Conservation (phyloP, 441 rosid genomes). For the Brassica balearica region DNA sequence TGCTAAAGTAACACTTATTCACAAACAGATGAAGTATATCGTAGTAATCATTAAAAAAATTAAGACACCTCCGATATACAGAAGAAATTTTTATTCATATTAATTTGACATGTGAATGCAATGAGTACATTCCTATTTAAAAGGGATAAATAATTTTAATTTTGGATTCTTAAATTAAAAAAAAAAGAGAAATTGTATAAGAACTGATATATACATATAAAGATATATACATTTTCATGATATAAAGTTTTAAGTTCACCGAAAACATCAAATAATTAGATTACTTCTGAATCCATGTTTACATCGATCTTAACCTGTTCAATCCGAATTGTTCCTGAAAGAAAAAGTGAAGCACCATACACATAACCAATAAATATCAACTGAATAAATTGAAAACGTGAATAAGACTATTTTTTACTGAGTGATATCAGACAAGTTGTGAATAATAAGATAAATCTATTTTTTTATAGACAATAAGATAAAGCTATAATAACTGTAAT, state of each 20-base stretch:
- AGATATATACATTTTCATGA: conserved; percentile 12
- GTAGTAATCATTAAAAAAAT: no score
- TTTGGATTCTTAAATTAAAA: no score
- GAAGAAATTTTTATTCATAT: no score
- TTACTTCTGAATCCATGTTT: not conserved
- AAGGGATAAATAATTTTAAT: no score
- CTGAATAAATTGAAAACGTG: not conserved
- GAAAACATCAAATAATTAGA: not conserved
- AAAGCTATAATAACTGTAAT: conserved; percentile 1
- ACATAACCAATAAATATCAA: conserved; percentile 15
- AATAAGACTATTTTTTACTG: not conserved
- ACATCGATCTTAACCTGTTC: conserved; percentile 40
- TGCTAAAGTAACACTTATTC: no score
- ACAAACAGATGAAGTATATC: no score
- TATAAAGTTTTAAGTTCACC: no score
- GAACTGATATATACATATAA: conserved; percentile 2
- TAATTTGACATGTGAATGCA: no score
- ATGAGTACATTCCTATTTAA: no score
- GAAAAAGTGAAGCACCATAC: conserved; percentile 25
- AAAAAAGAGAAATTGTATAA: no score
- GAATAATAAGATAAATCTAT: not conserved
- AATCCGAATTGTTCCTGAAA: conserved; percentile 38
- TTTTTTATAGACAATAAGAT: not conserved
- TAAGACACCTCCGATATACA: no score
- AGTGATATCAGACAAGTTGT: not conserved